Evolutionary conservation across 106 monocot species (phyloP).

Genomic region (Acorus gramineus): DNA sequence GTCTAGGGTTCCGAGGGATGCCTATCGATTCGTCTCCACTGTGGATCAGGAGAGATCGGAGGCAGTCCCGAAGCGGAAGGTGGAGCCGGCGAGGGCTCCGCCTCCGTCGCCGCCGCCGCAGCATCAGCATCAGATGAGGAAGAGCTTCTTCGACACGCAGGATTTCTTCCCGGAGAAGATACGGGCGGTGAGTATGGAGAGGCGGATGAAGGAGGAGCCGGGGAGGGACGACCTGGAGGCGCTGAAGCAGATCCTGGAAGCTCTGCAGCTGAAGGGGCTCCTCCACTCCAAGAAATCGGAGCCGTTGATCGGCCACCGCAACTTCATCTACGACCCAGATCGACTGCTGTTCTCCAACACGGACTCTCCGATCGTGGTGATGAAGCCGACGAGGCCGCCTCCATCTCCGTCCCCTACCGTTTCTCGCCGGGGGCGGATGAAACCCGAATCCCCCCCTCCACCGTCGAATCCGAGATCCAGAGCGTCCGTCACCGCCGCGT

Average conservation of each 20-base stretch:
- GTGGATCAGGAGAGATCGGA: not conserved
- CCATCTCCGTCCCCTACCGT: slow-evolving; percentile 6
- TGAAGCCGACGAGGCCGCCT: slow-evolving; percentile 26
- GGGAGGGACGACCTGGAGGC: not conserved
- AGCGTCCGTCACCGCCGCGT: too few species aligned
- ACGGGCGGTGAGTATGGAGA: not conserved
- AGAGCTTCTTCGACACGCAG: not conserved
- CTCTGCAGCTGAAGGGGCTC: not conserved
- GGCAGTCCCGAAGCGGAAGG: not conserved
- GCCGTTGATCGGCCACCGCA: not conserved
- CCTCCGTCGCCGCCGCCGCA: too few species aligned
- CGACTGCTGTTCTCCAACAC: not conserved
- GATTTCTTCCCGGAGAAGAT: not conserved
- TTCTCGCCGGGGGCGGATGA: not conserved
- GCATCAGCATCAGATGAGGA: not conserved
- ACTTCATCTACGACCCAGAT: not conserved
- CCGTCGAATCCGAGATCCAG: too few species aligned
- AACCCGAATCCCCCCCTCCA: not conserved
- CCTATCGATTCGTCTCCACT: not conserved
- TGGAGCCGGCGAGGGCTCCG: not conserved
- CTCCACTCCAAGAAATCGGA: not conserved
- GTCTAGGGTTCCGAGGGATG: not conserved
- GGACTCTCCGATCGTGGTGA: slow-evolving; percentile 55
- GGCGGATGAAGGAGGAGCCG: not conserved
- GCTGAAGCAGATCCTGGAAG: slow-evolving; percentile 5